These are phyloP conservation scores for Astrothelium subdiscretum DNA, from an alignment of 495 filamentous ascomycete genomes.

Conservation along the genomic window DNA sequence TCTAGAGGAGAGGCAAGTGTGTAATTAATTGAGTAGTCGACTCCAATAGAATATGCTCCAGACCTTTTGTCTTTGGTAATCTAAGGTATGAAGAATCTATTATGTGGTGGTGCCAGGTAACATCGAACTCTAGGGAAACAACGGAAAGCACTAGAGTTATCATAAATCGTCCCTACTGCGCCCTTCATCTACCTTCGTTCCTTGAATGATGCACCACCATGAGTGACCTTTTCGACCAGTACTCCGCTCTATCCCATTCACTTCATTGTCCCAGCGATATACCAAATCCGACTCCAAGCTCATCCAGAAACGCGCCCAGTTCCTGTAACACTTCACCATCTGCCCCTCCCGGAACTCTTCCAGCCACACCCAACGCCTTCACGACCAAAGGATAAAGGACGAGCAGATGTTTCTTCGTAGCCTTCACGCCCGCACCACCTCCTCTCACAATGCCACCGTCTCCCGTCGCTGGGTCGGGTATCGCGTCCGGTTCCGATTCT, in stretches of 20 bases:
- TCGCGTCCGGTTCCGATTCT: slow-evolving; percentile 57
- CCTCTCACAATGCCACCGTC: slow-evolving; percentile 36
- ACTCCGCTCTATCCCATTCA: not conserved
- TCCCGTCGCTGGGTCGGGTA: slow-evolving; percentile 44
- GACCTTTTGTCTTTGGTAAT: not conserved
- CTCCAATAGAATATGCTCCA: not conserved
- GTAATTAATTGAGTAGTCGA: not conserved
- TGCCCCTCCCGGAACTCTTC: slow-evolving; percentile 13
- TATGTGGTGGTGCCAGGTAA: no score
- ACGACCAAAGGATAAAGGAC: slow-evolving; percentile 74
- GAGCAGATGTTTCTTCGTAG: slow-evolving; percentile 59
- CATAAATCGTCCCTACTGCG: no score
- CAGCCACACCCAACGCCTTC: slow-evolving; percentile 55
- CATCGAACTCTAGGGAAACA: no score
- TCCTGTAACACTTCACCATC: not conserved
- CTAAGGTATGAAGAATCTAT: no score
- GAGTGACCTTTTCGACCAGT: not conserved
- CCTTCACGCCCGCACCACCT: not conserved
- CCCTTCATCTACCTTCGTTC: no score
- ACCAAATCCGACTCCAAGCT: not conserved
- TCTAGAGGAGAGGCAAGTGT: not conserved
- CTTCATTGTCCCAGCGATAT: not conserved
- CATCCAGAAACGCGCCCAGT: not conserved
- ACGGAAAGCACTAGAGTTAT: no score
- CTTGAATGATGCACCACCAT: not conserved